A percentile compares a stretch with the other conserved stretches of the same genome.
Evolutionary conservation across 106 monocot genomes (phyloP).

Genomic region (Phalaenopsis equestris): DNA sequence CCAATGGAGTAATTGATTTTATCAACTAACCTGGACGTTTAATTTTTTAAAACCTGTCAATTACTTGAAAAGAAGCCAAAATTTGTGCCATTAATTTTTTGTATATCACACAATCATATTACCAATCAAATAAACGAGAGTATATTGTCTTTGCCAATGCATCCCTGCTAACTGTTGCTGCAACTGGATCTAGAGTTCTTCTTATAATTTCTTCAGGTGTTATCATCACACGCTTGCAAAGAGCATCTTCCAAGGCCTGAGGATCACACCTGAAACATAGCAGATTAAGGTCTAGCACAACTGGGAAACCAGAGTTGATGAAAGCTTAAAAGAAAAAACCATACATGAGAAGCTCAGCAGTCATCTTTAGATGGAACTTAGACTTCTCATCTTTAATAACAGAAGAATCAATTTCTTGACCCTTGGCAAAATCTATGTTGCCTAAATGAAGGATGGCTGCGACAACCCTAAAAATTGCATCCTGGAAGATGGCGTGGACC

Average conservation of each 20-base stretch:
- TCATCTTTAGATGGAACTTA: conserved; percentile 81
- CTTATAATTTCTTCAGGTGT: conserved; percentile 99
- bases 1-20: conserved; percentile 97
- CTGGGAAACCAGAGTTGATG: not conserved
- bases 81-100: not conserved
- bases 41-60: not conserved
- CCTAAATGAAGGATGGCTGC: conserved; percentile 97
- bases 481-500: conserved; percentile 37
- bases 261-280: conserved; percentile 75
- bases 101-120: conserved; percentile 9
- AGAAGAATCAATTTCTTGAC: conserved; percentile 91
- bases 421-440: conserved; percentile 90
- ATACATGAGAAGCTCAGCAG: conserved; percentile 94
- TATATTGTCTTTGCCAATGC: conserved; percentile 96
- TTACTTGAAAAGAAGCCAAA: not conserved
- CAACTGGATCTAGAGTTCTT: conserved; percentile 76
- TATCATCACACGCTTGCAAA: conserved; percentile 91
- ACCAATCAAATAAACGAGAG: conserved; percentile 97
- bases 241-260: conserved; percentile 79
- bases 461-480: conserved; percentile 97
- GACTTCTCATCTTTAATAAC: conserved; percentile 88
- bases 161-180: conserved; percentile 79
- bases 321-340: conserved; percentile 1
- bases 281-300: not conserved
- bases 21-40: conserved; percentile 74